These are phyloP conservation scores for Gossypium herbaceum DNA, from an alignment of 345 rosid species.

Conservation along the genomic window DNA sequence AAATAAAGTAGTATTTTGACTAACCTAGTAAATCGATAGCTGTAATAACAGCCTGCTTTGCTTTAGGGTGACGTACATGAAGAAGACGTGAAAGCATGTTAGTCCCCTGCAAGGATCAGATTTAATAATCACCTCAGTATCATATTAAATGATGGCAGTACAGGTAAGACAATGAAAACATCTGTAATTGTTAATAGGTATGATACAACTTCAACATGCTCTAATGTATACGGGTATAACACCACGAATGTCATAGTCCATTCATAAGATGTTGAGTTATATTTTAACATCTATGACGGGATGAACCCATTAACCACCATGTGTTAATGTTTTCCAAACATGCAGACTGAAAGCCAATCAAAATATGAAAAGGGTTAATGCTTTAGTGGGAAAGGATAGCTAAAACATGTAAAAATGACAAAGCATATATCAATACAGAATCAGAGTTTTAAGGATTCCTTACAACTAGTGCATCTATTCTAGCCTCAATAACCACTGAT, in stretches of 20 bases:
- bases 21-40: slow-evolving; percentile 93
- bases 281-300: background rate
- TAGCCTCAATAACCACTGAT: slow-evolving; percentile 90
- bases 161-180: slow-evolving; percentile 10
- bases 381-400: background rate
- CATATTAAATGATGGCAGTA: slow-evolving; percentile 12
- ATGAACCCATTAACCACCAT: background rate
- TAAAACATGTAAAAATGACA: background rate
- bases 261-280: background rate
- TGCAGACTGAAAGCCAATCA: background rate
- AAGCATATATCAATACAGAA: background rate
- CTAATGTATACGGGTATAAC: background rate
- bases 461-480: slow-evolving; percentile 97
- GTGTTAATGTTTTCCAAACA: background rate
- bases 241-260: background rate
- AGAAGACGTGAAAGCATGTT: slow-evolving; percentile 98
- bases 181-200: slow-evolving; percentile 5
- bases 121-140: slow-evolving; percentile 16
- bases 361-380: slow-evolving; percentile 1
- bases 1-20: slow-evolving; percentile 15
- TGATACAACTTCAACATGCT: slow-evolving; percentile 9
- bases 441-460: slow-evolving; percentile 20
- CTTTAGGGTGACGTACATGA: slow-evolving; percentile 84
- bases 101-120: slow-evolving; percentile 67
- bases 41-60: slow-evolving; percentile 96